Evolutionary conservation across 2,329 filamentous ascomycete genomes (phyloP).

Genomic region (Clonostachys byssicola): DNA sequence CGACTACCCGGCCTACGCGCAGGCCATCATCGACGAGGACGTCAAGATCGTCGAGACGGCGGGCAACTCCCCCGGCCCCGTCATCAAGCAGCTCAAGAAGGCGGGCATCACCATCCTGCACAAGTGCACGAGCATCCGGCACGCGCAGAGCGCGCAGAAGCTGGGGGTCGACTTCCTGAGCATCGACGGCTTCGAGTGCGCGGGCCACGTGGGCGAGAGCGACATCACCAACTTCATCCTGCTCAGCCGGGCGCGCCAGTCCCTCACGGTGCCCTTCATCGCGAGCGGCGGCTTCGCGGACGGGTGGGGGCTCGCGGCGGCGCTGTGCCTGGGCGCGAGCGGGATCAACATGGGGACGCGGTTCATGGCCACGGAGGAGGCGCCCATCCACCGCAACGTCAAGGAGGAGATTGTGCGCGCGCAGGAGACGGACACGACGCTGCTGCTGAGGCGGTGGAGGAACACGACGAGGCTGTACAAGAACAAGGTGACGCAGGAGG

Average conservation of each 20-base stretch:
- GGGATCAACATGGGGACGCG: constrained; percentile 98
- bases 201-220: constrained; percentile 80
- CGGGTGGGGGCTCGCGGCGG: constrained; percentile 87
- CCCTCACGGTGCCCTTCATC: constrained; percentile 84
- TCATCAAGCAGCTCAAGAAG: constrained; percentile 84
- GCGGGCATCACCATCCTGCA: constrained; percentile 78
- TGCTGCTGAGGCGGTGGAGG: constrained; percentile 85
- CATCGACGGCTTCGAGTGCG: constrained; percentile 98
- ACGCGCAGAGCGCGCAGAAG: constrained; percentile 87
- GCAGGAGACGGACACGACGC: constrained; percentile 84
- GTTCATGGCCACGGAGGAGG: constrained; percentile 94
- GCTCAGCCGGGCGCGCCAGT: constrained; percentile 78
- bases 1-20: constrained; percentile 88
- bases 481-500: constrained; percentile 82
- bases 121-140: constrained; percentile 96
- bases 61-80: constrained; percentile 81
- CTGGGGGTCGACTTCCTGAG: constrained; percentile 94
- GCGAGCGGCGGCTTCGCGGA: constrained; percentile 95
- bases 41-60: constrained; percentile 90
- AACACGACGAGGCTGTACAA: constrained; percentile 87
- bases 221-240: constrained; percentile 91
- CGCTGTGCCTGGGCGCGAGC: constrained; percentile 82
- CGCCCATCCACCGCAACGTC: constrained; percentile 88
- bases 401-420: constrained; percentile 89
- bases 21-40: constrained; percentile 90